These are phyloP conservation scores for Catunica adiposa DNA, from an alignment of 2,329 filamentous ascomycete genomes.

Conservation along the genomic window DNA sequence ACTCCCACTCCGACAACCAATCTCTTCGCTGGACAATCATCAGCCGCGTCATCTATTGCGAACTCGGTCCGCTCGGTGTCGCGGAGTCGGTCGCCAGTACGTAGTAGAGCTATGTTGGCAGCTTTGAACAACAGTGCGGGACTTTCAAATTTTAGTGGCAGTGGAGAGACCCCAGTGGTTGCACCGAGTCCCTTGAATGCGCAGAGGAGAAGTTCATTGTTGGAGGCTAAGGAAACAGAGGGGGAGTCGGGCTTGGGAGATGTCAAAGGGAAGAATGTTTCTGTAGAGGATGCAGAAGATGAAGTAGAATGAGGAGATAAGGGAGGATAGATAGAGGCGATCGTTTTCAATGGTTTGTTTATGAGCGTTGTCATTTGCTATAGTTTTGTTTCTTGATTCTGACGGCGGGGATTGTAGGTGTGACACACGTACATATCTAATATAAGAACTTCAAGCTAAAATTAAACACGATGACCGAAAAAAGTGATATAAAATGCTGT, in stretches of 20 bases:
- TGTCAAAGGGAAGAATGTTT: slow-evolving; percentile 28
- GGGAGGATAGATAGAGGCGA: background rate
- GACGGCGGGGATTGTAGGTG: background rate
- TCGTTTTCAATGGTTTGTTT: background rate
- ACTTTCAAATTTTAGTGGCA: slow-evolving; percentile 10
- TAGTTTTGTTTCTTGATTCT: background rate
- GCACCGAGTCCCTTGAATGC: slow-evolving; percentile 9
- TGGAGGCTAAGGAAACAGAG: slow-evolving; percentile 21
- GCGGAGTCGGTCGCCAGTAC: slow-evolving; percentile 9
- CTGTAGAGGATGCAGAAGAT: slow-evolving; percentile 27
- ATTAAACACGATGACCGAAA: too few species aligned
- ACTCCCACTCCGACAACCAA: slow-evolving; percentile 16
- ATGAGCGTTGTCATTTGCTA: background rate
- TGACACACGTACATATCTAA: background rate
- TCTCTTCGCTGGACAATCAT: background rate
- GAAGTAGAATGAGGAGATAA: background rate
- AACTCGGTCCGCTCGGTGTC: slow-evolving; percentile 10
- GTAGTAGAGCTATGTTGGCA: slow-evolving; percentile 15
- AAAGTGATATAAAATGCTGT: background rate
- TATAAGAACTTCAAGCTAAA: too few species aligned
- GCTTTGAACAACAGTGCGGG: slow-evolving; percentile 11
- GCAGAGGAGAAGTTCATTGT: slow-evolving; percentile 10
- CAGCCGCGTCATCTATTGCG: slow-evolving; percentile 12
- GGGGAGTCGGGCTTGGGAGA: background rate
- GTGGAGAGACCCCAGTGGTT: slow-evolving; percentile 4